Evolutionary conservation across 1,284 basidiomycete species (phyloP).

Genomic region (Abortiporus biennis): DNA sequence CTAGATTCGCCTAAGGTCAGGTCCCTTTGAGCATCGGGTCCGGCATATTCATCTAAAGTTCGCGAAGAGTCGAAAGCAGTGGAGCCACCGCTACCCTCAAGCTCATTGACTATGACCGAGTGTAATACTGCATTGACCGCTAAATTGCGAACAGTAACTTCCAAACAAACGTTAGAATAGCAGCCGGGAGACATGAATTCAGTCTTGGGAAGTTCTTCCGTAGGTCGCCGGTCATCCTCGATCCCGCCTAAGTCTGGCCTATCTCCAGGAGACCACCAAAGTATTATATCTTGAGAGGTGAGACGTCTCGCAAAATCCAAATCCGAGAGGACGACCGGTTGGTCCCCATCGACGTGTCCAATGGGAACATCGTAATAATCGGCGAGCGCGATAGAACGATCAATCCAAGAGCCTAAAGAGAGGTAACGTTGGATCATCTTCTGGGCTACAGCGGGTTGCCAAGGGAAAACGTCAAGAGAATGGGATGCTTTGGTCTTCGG

Average conservation of each 20-base stretch:
- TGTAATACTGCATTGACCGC: constrained; percentile 95
- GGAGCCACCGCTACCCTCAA: constrained; percentile 89
- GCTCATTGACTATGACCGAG: constrained; percentile 91
- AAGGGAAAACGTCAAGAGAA: constrained; percentile 71
- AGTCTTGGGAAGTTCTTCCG: constrained; percentile 79
- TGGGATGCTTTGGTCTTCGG: constrained; percentile 71
- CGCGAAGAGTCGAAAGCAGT: constrained; percentile 94
- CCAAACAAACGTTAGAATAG: constrained; percentile 91
- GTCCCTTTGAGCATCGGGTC: constrained; percentile 70
- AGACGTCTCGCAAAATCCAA: constrained; percentile 88
- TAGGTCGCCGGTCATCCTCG: constrained; percentile 78
- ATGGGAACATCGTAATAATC: constrained; percentile 92
- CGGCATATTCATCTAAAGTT: constrained; percentile 88
- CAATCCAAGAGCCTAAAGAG: constrained; percentile 74
- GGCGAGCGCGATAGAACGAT: constrained; percentile 77
- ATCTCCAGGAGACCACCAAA: constrained; percentile 95
- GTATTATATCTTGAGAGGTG: constrained; percentile 81
- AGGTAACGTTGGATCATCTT: constrained; percentile 88
- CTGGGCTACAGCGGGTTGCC: constrained; percentile 65
- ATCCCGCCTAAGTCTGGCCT: constrained; percentile 93
- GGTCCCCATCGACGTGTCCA: constrained; percentile 88
- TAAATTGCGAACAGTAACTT: constrained; percentile 86
- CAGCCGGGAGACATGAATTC: constrained; percentile 86
- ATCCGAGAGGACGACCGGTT: constrained; percentile 84
- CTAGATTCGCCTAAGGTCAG: constrained; percentile 88